These are phyloP conservation scores for Boletus eberwhitei DNA, from an alignment of 768 basidiomycete genomes.

Conservation along the genomic window DNA sequence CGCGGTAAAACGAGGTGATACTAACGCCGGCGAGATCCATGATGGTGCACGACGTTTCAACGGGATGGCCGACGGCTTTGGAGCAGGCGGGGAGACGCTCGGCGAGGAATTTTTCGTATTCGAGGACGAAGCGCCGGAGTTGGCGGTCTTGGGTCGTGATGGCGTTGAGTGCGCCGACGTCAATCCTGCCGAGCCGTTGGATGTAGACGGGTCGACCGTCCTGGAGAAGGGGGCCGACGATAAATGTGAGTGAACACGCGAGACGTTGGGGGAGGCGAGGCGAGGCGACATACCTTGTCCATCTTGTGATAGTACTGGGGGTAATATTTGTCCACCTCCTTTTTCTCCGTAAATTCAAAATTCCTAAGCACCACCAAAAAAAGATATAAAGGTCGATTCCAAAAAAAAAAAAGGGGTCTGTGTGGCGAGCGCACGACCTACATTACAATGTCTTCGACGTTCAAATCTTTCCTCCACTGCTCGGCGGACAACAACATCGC, in stretches of 20 bases:
- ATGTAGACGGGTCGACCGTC: conserved; percentile 96
- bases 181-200: conserved; percentile 86
- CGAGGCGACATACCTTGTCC: conserved; percentile 71
- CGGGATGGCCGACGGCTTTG: conserved; percentile 68
- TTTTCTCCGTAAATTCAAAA: conserved; percentile 84
- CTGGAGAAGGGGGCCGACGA: conserved; percentile 36
- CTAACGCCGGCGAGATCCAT: conserved; percentile 78
- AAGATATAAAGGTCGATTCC: too few relatives aligned
- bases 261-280: background rate
- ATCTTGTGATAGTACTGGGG: conserved; percentile 96
- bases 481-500: conserved; percentile 79
- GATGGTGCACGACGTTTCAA: conserved; percentile 98
- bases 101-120: conserved; percentile 87
- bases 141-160: conserved; percentile 85
- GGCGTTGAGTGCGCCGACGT: conserved; percentile 77
- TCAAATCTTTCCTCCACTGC: conserved; percentile 86
- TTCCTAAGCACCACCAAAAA: conserved; percentile 35
- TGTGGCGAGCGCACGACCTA: conserved; percentile 33
- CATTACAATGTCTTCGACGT: conserved; percentile 71
- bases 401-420: background rate
- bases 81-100: conserved; percentile 82
- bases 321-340: conserved; percentile 85
- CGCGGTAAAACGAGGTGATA: conserved; percentile 78
- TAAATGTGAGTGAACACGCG: background rate
- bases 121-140: conserved; percentile 81